Conservation (phyloP, 345 rosid genomes). For the Arabis hirsuta region DNA sequence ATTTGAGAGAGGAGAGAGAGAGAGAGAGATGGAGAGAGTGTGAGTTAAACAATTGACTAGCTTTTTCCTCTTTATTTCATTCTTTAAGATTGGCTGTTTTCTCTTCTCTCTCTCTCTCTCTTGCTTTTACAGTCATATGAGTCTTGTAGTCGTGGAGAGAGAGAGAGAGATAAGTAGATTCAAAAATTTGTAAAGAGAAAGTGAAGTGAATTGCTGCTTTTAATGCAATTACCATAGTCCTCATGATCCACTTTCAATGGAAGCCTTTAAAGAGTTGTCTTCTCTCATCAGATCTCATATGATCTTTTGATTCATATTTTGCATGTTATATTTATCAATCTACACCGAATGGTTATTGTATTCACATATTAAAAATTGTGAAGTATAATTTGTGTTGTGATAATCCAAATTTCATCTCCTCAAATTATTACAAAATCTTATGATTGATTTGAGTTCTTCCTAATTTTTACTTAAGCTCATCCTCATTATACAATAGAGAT, state of each 20-base stretch:
- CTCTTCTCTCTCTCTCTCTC: conserved; percentile 63
- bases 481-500: conserved; percentile 5
- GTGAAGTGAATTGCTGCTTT: conserved; percentile 49
- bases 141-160: conserved; percentile 41
- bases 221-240: conserved; percentile 53
- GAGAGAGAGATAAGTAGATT: conserved; percentile 40
- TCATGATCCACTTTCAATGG: conserved; percentile 40
- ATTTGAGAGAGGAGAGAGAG: conserved; percentile 34
- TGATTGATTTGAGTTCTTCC: conserved; percentile 11
- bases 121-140: conserved; percentile 57
- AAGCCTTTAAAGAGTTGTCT: conserved; percentile 31
- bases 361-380: background rate
- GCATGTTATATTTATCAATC: conserved; percentile 23
- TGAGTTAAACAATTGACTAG: conserved; percentile 51
- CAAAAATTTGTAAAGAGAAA: conserved; percentile 60
- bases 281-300: conserved; percentile 30
- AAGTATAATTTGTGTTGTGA: conserved; percentile 6
- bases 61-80: conserved; percentile 43
- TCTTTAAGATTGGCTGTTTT: conserved; percentile 51
- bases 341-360: background rate
- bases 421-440: background rate
- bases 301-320: conserved; percentile 24
- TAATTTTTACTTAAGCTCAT: background rate
- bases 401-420: background rate
- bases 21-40: conserved; percentile 36